These are phyloP conservation scores for Erigeron canadensis DNA, from an alignment of 129 eudicot genomes.

Conservation along the genomic window DNA sequence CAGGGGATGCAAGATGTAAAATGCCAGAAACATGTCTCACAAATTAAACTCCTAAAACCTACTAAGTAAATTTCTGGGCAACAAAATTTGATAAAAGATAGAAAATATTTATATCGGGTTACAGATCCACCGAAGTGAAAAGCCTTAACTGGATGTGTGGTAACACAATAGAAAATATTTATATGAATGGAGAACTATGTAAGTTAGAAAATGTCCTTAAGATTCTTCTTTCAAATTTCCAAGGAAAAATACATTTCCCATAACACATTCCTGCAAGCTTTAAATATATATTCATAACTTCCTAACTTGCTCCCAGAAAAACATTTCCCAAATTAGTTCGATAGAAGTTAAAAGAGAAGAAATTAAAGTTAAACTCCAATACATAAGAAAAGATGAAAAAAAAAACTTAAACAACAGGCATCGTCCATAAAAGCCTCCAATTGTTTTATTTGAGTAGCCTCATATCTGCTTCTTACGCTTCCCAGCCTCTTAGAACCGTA, in stretches of 20 bases:
- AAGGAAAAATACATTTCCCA: constrained; percentile 5
- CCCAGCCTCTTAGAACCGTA: constrained; percentile 98
- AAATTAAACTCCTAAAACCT: too few species aligned
- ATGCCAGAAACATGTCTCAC: too few species aligned
- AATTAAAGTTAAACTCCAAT: constrained; percentile 13
- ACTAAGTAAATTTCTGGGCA: too few species aligned
- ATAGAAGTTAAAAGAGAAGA: constrained; percentile 6
- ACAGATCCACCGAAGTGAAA: too few species aligned
- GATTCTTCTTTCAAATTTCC: neutral
- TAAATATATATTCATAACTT: constrained; percentile 18
- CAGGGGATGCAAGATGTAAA: too few species aligned
- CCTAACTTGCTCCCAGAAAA: constrained; percentile 14
- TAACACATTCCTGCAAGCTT: constrained; percentile 10
- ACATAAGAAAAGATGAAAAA: constrained; percentile 11
- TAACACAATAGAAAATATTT: too few species aligned
- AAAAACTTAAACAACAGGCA: constrained; percentile 26
- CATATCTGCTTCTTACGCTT: constrained; percentile 49
- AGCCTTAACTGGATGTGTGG: too few species aligned
- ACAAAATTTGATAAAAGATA: too few species aligned
- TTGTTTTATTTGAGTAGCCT: constrained; percentile 23
- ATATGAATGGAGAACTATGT: too few species aligned
- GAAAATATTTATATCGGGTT: too few species aligned
- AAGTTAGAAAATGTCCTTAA: too few species aligned
- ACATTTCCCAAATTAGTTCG: neutral
- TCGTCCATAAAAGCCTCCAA: constrained; percentile 12